Evolutionary conservation across 2,329 filamentous ascomycete species (phyloP), one percentile per base, ranked within the genome.

Genomic region (Phialophora expanda): DNA sequence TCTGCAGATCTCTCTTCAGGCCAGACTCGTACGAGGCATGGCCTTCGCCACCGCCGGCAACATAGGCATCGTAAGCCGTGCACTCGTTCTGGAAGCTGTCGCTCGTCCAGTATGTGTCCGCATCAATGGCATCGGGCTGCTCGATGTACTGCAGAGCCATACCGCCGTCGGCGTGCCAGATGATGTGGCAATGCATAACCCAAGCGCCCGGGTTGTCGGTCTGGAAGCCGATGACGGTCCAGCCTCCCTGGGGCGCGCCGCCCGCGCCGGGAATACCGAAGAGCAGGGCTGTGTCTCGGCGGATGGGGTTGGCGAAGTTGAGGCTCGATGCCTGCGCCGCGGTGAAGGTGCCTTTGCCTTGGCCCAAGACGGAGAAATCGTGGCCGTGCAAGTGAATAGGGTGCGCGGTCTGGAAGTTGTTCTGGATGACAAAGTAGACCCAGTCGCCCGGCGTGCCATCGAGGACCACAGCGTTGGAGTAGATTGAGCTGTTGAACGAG

Each of bases 111-210:
- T 72, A 71, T 9, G 32, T 4, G 28, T 61, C 32, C 3, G 68
- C 68, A n/a, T 59, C 30, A 54, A 71, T 71, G 20, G 60, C 59
- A n/a, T 28, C 46, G 0, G 70, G 70, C 32, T 61, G 66, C 61
- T 72, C 70, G 17, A 72, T 54, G 63, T 65, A 72, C 56, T 86
- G 82, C 46, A 86, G 75, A 20, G 78, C 80, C 46, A 92, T 81
- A n/a, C 90, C 90, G 2, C 86, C 87, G 0, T 84, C 79, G 64
- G 91, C 81, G 74, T 92, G 90, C 89, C 89, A 94, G 74, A 91
- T 89, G 61, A 93, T 89, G 75, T 94, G 91, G 77, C 90, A 93
- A 77, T 93, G 90, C 79, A 93, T 90, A 3, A 90, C 76, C 88
- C 88, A 90, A 24, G 90, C 80, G 44, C 86, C 79, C 1, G 79